Conservation (phyloP, 2,329 filamentous ascomycete species). For the Colletotrichum orbiculare region DNA sequence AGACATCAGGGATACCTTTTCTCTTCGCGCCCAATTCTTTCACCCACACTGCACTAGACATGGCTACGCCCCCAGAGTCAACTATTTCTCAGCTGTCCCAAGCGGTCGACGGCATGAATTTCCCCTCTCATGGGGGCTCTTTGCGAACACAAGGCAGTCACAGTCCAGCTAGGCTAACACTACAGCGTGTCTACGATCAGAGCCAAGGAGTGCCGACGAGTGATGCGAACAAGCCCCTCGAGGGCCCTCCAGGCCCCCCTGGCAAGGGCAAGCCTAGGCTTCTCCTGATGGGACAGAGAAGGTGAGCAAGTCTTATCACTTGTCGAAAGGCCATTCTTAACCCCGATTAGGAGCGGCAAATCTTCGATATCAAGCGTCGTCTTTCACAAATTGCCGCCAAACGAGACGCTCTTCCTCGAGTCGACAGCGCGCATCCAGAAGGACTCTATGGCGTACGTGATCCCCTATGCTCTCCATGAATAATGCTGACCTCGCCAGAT, state of each 20-base stretch:
- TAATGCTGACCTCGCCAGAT: slow-evolving; percentile 62
- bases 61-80: slow-evolving; percentile 16
- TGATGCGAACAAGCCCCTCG: slow-evolving; percentile 58
- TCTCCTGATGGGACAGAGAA: slow-evolving; percentile 93
- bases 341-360: slow-evolving; percentile 82
- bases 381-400: slow-evolving; percentile 97
- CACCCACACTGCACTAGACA: background rate
- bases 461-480: background rate
- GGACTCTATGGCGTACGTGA: slow-evolving; percentile 88
- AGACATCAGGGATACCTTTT: no score
- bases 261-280: slow-evolving; percentile 82
- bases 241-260: slow-evolving; percentile 57
- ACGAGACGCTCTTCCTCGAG: slow-evolving; percentile 94
- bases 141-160: slow-evolving; percentile 50
- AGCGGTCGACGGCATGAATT: slow-evolving; percentile 31
- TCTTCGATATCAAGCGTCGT: slow-evolving; percentile 98
- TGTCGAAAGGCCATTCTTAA: background rate
- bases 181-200: slow-evolving; percentile 72
- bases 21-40: background rate
- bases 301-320: slow-evolving; percentile 63
- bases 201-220: slow-evolving; percentile 62
- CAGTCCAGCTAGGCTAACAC: slow-evolving; percentile 71
- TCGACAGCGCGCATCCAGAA: slow-evolving; percentile 95
- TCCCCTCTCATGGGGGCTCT: slow-evolving; percentile 42
- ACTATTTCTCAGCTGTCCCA: slow-evolving; percentile 33